phyloP scores from a whole-genome alignment of 2,329 filamentous ascomycete genomes.

The Ascochyta viciae-villosae region DNA sequence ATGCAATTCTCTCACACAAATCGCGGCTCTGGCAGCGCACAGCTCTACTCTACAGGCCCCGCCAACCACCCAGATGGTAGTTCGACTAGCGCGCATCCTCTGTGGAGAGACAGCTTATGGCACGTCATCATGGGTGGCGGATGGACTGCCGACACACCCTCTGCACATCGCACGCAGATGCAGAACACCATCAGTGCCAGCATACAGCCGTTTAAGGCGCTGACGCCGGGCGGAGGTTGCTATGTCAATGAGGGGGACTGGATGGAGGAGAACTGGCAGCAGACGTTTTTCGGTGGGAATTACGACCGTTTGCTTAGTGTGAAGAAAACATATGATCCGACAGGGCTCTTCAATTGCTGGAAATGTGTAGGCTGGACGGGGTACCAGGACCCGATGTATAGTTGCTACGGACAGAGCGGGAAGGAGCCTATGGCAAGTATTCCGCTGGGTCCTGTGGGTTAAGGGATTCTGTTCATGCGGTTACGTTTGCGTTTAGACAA shows the following conservation, averaged over 20 bases:
- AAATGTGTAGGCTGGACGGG: conserved; percentile 48
- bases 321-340: conserved; percentile 43
- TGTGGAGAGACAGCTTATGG: conserved; percentile 45
- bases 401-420: conserved; percentile 36
- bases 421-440: conserved; percentile 30
- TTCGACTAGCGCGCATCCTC: conserved; percentile 42
- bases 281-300: conserved; percentile 45
- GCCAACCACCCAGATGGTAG: conserved; percentile 40
- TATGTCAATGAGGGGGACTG: conserved; percentile 49
- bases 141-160: conserved; percentile 35
- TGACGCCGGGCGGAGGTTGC: conserved; percentile 46
- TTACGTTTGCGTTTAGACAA: neutral
- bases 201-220: conserved; percentile 41
- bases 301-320: conserved; percentile 36
- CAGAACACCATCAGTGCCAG: conserved; percentile 41
- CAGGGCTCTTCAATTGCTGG: conserved; percentile 46
- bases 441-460: conserved; percentile 28
- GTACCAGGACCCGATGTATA: conserved; percentile 42
- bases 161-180: conserved; percentile 28
- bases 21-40: conserved; percentile 36
- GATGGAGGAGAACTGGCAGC: conserved; percentile 44
- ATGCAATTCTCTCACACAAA: conserved; percentile 43
- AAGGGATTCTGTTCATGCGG: neutral
- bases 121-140: conserved; percentile 43
- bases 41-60: conserved; percentile 47